Conservation (phyloP, 371 early-diverging fungal genomes). For the Apophysomyces trapeziformis region DNA sequence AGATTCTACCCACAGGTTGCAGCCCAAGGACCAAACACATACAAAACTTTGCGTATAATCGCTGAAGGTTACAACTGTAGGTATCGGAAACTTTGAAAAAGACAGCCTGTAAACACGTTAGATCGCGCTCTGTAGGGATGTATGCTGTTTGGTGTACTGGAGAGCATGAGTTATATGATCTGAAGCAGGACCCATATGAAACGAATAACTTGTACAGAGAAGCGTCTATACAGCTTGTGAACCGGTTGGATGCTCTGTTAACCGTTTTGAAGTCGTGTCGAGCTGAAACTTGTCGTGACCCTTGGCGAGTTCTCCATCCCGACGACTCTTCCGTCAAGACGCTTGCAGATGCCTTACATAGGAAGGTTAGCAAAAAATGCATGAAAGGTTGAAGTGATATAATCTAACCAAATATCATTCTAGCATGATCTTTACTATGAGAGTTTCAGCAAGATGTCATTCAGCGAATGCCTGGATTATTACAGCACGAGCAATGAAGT, state of each 20-base stretch:
- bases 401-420: background rate
- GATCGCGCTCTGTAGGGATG: constrained; percentile 26
- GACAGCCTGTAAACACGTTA: background rate
- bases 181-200: constrained; percentile 65
- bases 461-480: constrained; percentile 34
- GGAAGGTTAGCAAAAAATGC: constrained; percentile 19
- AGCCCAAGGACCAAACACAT: constrained; percentile 44
- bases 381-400: background rate
- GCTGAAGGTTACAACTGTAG: constrained; percentile 54
- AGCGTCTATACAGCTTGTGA: constrained; percentile 29
- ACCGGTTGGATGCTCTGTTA: constrained; percentile 65
- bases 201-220: constrained; percentile 48
- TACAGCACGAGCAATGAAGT: constrained; percentile 31
- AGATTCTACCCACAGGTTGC: constrained; percentile 14
- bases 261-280: constrained; percentile 59
- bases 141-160: constrained; percentile 71
- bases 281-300: constrained; percentile 61
- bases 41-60: constrained; percentile 65
- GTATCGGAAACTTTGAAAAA: constrained; percentile 23
- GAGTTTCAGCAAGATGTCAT: constrained; percentile 33
- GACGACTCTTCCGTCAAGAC: constrained; percentile 31
- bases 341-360: constrained; percentile 35
- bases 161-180: constrained; percentile 63
- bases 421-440: constrained; percentile 41
- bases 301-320: constrained; percentile 61